These are phyloP conservation scores for Termitomyces sp. DNA, from an alignment of 768 basidiomycete species.

Conservation along the genomic window DNA sequence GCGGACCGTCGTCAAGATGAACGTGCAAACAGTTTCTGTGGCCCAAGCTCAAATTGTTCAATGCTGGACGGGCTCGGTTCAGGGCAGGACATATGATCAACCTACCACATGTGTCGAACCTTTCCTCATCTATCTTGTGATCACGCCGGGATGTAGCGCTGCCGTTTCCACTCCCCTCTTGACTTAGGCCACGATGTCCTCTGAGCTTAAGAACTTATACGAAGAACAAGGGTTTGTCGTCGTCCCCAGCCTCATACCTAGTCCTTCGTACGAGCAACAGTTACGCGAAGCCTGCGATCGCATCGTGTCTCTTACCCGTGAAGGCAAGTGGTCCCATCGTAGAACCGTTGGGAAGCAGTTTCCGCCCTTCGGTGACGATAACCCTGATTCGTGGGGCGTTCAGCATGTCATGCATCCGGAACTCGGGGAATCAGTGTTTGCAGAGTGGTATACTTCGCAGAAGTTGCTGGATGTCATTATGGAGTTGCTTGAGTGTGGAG, in stretches of 20 bases:
- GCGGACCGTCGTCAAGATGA: background rate
- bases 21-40: background rate
- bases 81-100: background rate
- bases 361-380: constrained; percentile 56
- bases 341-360: constrained; percentile 77
- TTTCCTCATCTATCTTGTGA: background rate
- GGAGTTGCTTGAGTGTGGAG: constrained; percentile 49
- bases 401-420: constrained; percentile 81
- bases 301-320: constrained; percentile 46
- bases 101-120: background rate
- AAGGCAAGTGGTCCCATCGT: constrained; percentile 57
- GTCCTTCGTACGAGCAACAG: constrained; percentile 22
- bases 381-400: constrained; percentile 74
- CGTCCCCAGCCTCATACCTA: constrained; percentile 47
- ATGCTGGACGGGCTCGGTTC: background rate
- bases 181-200: constrained; percentile 10
- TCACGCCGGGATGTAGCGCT: background rate
- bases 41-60: too few relatives aligned
- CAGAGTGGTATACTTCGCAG: constrained; percentile 61
- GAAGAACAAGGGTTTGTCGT: constrained; percentile 64
- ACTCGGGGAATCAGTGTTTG: constrained; percentile 53
- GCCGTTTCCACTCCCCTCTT: background rate
- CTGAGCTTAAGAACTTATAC: constrained; percentile 41
- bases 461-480: constrained; percentile 36
- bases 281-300: constrained; percentile 48